These are phyloP conservation scores for Nakaseomyces uthaithaninus DNA, from an alignment of 1,139 yeast genomes.

Conservation along the genomic window DNA sequence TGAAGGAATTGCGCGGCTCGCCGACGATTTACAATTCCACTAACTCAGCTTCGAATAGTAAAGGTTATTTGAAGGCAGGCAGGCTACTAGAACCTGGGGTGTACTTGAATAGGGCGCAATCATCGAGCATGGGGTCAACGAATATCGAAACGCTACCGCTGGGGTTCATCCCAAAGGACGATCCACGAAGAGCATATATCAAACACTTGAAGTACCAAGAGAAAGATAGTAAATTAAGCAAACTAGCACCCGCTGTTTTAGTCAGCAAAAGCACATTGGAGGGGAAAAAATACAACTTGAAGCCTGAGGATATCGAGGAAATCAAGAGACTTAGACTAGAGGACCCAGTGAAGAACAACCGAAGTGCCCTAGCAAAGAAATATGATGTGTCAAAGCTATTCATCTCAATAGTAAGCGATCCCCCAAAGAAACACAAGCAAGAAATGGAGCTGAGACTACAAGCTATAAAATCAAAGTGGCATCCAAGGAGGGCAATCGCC, in stretches of 20 bases:
- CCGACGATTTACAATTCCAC: constrained; percentile 29
- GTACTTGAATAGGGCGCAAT: constrained; percentile 28
- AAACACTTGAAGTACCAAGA: constrained; percentile 8
- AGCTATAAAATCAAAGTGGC: constrained; percentile 43
- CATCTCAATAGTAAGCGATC: constrained; percentile 44
- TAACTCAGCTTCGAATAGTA: constrained; percentile 29
- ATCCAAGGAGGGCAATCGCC: constrained; percentile 38
- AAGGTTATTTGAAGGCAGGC: constrained; percentile 28
- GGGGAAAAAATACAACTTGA: constrained; percentile 50
- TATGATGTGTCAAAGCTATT: constrained; percentile 51
- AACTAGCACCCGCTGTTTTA: constrained; percentile 25
- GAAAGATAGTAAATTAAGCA: constrained; percentile 16
- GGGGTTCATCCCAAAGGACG: constrained; percentile 27
- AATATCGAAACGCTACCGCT: constrained; percentile 31
- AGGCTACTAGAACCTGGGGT: constrained; percentile 24
- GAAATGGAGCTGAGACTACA: constrained; percentile 42
- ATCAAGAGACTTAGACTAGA: constrained; percentile 52
- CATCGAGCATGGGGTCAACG: constrained; percentile 30
- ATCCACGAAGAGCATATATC: constrained; percentile 20
- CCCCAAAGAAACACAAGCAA: constrained; percentile 34
- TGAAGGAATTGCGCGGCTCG: constrained; percentile 22
- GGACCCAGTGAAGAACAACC: constrained; percentile 60
- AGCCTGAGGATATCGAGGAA: constrained; percentile 52
- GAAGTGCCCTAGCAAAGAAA: constrained; percentile 57
- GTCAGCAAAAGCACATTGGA: constrained; percentile 15